phyloP scores from a whole-genome alignment of 2,329 filamentous ascomycete species.

The Hypoxylon sp. region DNA sequence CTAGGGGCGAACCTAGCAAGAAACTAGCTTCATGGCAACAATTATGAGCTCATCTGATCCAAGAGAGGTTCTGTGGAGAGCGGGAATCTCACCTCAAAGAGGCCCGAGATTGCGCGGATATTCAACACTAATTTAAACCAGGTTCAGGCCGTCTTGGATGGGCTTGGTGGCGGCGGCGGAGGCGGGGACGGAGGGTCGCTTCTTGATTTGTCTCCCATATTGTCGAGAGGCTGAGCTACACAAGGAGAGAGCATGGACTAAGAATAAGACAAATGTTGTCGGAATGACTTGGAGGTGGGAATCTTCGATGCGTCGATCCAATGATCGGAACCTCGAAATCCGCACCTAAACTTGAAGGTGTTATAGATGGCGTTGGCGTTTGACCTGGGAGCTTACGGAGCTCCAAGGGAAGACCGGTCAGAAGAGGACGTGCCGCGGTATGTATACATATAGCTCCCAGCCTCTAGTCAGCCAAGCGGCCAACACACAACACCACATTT shows the following conservation, averaged over 20 bases:
- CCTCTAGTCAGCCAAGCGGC: conserved; percentile 12
- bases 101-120: conserved; percentile 6
- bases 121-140: conserved; percentile 1
- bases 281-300: neutral
- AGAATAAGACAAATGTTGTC: conserved; percentile 2
- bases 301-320: neutral
- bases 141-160: conserved; percentile 25
- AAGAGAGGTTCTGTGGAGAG: conserved; percentile 2
- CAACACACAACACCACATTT: conserved; percentile 14
- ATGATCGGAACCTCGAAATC: conserved; percentile 12
- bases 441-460: conserved; percentile 19
- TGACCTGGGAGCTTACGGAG: conserved; percentile 8
- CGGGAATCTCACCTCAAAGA: conserved; percentile 31
- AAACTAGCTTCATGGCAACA: conserved; percentile 15
- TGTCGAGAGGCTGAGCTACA: conserved; percentile 2
- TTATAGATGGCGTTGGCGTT: neutral
- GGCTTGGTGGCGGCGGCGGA: conserved; percentile 39
- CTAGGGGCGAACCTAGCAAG: conserved; percentile 5
- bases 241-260: neutral
- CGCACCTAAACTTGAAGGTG: conserved; percentile 8
- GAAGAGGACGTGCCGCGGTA: conserved; percentile 13
- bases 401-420: conserved; percentile 11
- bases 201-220: conserved; percentile 52
- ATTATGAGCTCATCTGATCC: conserved; percentile 22
- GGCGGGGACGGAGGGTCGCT: conserved; percentile 52